phyloP scores from a whole-genome alignment of 2,329 filamentous ascomycete species.

The Ceratocystis destructans region DNA sequence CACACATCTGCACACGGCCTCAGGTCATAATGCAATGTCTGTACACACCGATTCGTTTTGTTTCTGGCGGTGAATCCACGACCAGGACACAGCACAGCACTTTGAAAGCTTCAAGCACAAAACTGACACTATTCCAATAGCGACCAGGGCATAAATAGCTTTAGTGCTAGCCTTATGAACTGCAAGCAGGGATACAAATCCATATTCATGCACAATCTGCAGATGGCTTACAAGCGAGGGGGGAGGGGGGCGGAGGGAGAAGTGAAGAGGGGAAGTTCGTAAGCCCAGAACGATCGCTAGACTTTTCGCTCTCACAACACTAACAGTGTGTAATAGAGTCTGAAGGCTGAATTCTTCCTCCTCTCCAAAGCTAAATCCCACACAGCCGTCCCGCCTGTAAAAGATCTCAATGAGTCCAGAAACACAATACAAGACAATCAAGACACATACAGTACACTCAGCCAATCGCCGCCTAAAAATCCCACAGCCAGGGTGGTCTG shows the following conservation, averaged over 20 bases:
- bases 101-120: not conserved
- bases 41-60: not conserved
- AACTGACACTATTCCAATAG: not conserved
- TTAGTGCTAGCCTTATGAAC: constrained; percentile 10
- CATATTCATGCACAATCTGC: constrained; percentile 3
- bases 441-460: not conserved
- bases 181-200: not conserved
- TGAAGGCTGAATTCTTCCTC: too few relatives aligned
- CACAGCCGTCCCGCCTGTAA: too few relatives aligned
- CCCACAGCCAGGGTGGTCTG: not conserved
- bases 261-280: not conserved
- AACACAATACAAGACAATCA: not conserved
- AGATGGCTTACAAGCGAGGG: not conserved
- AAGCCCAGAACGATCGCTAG: too few relatives aligned
- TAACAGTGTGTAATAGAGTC: too few relatives aligned
- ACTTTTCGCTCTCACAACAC: too few relatives aligned
- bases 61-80: not conserved
- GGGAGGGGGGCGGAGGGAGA: not conserved
- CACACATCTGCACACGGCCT: too few relatives aligned
- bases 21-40: too few relatives aligned
- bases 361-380: too few relatives aligned
- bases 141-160: constrained; percentile 10
- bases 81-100: too few relatives aligned
- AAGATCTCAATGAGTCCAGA: not conserved
- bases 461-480: not conserved